A percentile compares a stretch with the other conserved stretches of the same genome.
Evolutionary conservation across 1,284 basidiomycete genomes (phyloP).

Genomic region (Waitea zeae): DNA sequence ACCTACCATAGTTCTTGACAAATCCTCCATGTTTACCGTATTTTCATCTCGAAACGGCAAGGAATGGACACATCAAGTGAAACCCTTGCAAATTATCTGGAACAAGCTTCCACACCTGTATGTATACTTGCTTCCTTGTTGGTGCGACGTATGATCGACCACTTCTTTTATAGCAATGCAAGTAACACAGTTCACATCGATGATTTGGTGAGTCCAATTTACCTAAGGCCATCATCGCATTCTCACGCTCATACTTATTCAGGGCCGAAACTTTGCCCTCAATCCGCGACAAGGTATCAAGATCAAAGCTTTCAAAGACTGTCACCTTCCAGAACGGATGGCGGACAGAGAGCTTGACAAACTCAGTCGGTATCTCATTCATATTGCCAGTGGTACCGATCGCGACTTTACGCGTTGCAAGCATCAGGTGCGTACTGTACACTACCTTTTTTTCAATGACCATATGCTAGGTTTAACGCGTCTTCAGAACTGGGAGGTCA

Average conservation of each 20-base stretch:
- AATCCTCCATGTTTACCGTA: constrained; percentile 80
- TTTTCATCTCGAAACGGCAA: constrained; percentile 61
- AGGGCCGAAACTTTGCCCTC: constrained; percentile 75
- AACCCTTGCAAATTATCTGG: constrained; percentile 79
- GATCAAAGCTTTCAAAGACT: constrained; percentile 68
- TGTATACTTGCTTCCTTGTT: constrained; percentile 10
- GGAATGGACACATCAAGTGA: constrained; percentile 67
- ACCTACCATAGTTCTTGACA: constrained; percentile 50
- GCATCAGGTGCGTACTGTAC: too few relatives aligned
- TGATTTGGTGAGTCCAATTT: constrained; percentile 40
- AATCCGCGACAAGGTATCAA: constrained; percentile 76
- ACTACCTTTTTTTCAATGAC: too few relatives aligned
- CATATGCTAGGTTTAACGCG: too few relatives aligned
- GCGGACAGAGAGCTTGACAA: constrained; percentile 54
- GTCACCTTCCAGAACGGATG: constrained; percentile 40
- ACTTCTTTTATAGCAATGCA: constrained; percentile 26
- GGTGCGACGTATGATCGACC: not conserved
- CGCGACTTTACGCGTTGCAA: too few relatives aligned
- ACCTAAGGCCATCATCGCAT: constrained; percentile 1
- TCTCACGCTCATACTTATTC: not conserved
- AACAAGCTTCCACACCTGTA: constrained; percentile 69
- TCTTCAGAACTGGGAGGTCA: too few relatives aligned
- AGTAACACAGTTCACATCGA: constrained; percentile 80
- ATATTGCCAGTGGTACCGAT: too few relatives aligned
- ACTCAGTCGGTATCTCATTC: constrained; percentile 44